Base-by-base conservation (phyloP, 345 rosid species). In the Diplotaxis tenuifolia region DNA sequence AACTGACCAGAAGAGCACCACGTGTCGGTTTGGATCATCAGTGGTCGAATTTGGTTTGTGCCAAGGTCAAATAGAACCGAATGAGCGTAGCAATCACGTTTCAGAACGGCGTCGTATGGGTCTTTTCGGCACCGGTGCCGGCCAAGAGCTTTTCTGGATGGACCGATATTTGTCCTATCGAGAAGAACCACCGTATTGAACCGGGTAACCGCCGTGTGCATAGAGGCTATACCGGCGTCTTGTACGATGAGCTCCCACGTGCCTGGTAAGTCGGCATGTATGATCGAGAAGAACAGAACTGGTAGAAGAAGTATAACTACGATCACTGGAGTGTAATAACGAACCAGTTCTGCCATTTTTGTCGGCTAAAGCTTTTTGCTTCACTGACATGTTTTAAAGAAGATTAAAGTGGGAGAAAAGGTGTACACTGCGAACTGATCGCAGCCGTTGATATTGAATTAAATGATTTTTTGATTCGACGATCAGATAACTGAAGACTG, bases 151-250 rank as follows among this genome's bases (percentile, higher is more conserved):
- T 81, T 88, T 31, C 88, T 86, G 0, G 87, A 83, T 0, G 97
- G 97, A 22, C 98, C 98, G 65, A 84, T 89, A 86, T 92, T 81
- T 20, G 98, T 90, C 54, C 97, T 82, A 79, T 93, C 98, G 15
- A 93, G 79, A 72, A 93, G 91, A 56, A 93, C 76, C 28, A 91
- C 97, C 45, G 96, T 90, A 88, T 93, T 93, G 87, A 93, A 93
- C 68, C 97, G 92, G 1, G 98, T 93, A 11, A 93, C 96, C 22
- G 89, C 91, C 23, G 98, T 89, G 88, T 93, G 98, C 97, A 93
- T 93, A 68, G 98, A 90, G 68, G 98, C 82, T 61, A 93, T 79
- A 14, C 97, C 98, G 20, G 94, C 98, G 74, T 90, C 66, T 1
- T 83, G 69, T 65, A 89, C 80, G 18, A 89, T 38, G 9, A 93